A percentile compares a stretch with the other conserved stretches of the same genome.
Evolutionary conservation across 225 moss, liverwort and hornwort genomes (phyloP).

Genomic region (Pseudisothecium myosuroides): DNA sequence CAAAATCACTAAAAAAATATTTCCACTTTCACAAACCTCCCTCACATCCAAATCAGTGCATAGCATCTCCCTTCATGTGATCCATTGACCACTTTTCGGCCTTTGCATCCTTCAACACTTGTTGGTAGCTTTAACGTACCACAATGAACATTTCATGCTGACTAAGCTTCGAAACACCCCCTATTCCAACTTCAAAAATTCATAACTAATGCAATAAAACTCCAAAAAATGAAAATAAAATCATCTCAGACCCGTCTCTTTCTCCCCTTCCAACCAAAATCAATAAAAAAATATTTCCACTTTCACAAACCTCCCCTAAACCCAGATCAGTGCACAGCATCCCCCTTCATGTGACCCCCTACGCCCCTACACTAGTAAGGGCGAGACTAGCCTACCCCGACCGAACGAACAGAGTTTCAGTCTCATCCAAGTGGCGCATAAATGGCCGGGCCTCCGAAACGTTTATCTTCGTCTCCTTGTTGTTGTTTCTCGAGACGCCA

Average conservation of each 20-base stretch:
- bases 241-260: rapidly evolving
- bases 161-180: too few relatives aligned
- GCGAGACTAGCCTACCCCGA: not conserved
- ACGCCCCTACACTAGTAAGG: not conserved
- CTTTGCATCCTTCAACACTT: too few relatives aligned
- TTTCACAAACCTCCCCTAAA: not conserved
- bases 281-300: rapidly evolving
- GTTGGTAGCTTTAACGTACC: too few relatives aligned
- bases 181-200: too few relatives aligned
- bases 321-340: not conserved
- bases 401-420: not conserved
- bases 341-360: not conserved
- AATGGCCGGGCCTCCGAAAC: not conserved
- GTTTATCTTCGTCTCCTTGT: not conserved
- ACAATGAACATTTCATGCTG: too few relatives aligned
- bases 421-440: not conserved
- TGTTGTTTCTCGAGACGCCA: not conserved
- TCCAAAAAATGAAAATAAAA: not conserved
- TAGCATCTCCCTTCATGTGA: too few relatives aligned
- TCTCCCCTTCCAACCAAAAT: not conserved
- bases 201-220: not conserved
- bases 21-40: too few relatives aligned
- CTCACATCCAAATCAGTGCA: too few relatives aligned
- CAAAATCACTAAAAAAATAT: too few relatives aligned
- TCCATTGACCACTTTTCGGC: too few relatives aligned